Conservation (phyloP, 306 rosid genomes). For the Prunus mume region DNA sequence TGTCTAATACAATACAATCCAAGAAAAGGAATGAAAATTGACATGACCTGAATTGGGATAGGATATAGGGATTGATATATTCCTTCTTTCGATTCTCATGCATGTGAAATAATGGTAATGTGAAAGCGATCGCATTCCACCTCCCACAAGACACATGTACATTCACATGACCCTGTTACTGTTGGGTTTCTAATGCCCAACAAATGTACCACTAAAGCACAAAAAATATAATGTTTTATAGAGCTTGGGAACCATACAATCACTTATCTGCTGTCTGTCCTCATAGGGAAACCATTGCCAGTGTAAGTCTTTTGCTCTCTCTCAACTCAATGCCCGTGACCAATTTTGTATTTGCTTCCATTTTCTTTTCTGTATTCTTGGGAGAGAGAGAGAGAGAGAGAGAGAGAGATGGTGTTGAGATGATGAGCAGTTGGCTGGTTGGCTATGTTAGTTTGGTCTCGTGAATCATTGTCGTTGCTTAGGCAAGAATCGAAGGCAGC, state of each 20-base stretch:
- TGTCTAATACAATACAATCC: background rate
- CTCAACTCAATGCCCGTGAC: constrained; percentile 48
- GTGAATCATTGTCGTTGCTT: constrained; percentile 18
- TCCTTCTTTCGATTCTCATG: background rate
- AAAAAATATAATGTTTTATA: background rate
- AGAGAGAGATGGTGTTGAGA: constrained; percentile 27
- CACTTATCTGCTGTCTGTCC: constrained; percentile 35
- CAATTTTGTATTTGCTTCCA: constrained; percentile 14
- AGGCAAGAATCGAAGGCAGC: background rate
- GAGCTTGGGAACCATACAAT: constrained; percentile 25
- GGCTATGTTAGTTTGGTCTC: constrained; percentile 28
- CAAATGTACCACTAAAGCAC: constrained; percentile 19
- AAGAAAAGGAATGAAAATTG: background rate
- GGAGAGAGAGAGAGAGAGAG: constrained; percentile 6
- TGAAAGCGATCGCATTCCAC: constrained; percentile 34
- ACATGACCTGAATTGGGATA: background rate
- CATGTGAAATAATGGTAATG: constrained; percentile 37
- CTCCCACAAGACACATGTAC: constrained; percentile 39
- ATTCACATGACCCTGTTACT: constrained; percentile 39
- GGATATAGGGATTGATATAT: background rate
- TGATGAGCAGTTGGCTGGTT: background rate
- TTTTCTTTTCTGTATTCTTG: background rate
- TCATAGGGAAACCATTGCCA: constrained; percentile 16
- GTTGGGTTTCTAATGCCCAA: constrained; percentile 9
- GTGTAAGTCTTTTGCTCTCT: background rate